Evolutionary conservation across 108 stramenopile genomes (phyloP).

Genomic region (Phaeodactylum tricornutum): DNA sequence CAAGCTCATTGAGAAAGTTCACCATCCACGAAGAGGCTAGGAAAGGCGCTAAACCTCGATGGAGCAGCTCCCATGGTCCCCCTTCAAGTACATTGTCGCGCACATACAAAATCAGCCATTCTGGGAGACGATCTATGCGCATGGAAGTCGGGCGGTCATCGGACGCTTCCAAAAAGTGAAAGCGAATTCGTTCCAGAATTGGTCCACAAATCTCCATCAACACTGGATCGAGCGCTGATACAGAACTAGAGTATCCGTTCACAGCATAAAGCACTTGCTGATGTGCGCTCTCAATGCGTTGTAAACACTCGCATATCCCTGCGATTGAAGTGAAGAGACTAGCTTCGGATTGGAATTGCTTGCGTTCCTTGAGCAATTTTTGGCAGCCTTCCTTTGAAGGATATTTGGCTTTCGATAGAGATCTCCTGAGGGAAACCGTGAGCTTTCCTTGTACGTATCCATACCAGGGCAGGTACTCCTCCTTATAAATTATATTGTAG

Average conservation of each 20-base stretch:
- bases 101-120: slow-evolving; percentile 69
- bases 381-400: slow-evolving; percentile 7
- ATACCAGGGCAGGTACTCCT: slow-evolving; percentile 10
- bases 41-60: slow-evolving; percentile 2
- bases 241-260: background rate
- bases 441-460: slow-evolving; percentile 1
- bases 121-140: slow-evolving; percentile 59
- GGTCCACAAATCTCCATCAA: slow-evolving; percentile 39
- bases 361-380: background rate
- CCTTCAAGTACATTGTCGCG: slow-evolving; percentile 31
- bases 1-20: slow-evolving; percentile 44
- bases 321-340: background rate
- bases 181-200: slow-evolving; percentile 30
- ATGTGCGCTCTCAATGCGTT: background rate
- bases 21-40: slow-evolving; percentile 2
- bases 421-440: background rate
- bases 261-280: background rate
- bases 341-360: background rate
- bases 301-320: background rate
- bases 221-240: slow-evolving; percentile 6
- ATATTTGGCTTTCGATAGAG: slow-evolving; percentile 4
- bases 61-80: slow-evolving; percentile 13
- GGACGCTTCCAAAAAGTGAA: slow-evolving; percentile 60
- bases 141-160: slow-evolving; percentile 30
- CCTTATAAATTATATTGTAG: background rate